Evolutionary conservation across 106 monocot species (phyloP).

Genomic region (Platanthera guangdongensis): DNA sequence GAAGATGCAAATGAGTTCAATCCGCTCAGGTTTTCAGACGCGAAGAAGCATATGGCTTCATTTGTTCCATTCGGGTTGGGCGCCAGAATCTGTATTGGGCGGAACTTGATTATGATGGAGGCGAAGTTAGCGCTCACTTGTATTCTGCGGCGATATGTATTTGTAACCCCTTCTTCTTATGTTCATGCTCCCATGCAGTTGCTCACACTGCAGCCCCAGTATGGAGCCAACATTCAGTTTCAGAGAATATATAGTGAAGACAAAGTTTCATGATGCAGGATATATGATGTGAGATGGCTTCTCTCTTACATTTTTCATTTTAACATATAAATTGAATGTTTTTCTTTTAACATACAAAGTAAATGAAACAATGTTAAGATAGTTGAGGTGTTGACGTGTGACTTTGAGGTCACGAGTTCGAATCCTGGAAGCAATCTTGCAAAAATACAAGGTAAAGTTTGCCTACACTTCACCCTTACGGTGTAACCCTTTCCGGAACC

Average conservation of each 20-base stretch:
- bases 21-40: slow-evolving; percentile 4
- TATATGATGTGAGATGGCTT: not conserved
- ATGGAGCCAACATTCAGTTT: slow-evolving; percentile 9
- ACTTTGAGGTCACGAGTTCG: no score
- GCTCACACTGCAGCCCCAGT: slow-evolving; percentile 13
- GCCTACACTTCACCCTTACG: no score
- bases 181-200: slow-evolving; percentile 13
- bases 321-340: not conserved
- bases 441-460: no score
- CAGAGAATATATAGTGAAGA: not conserved
- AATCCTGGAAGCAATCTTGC: no score
- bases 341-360: not conserved
- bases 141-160: slow-evolving; percentile 6
- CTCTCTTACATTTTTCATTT: not conserved
- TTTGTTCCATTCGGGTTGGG: slow-evolving; percentile 10
- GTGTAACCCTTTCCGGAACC: no score
- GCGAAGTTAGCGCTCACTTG: slow-evolving; percentile 1
- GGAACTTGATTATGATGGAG: slow-evolving; percentile 9
- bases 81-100: slow-evolving; percentile 7
- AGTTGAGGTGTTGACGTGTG: not conserved
- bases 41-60: not conserved
- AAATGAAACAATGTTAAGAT: not conserved
- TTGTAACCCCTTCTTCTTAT: not conserved
- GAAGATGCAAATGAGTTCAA: slow-evolving; percentile 11
- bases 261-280: not conserved